Base-by-base conservation (phyloP, 768 basidiomycete species). In the Suillus weaverae region DNA sequence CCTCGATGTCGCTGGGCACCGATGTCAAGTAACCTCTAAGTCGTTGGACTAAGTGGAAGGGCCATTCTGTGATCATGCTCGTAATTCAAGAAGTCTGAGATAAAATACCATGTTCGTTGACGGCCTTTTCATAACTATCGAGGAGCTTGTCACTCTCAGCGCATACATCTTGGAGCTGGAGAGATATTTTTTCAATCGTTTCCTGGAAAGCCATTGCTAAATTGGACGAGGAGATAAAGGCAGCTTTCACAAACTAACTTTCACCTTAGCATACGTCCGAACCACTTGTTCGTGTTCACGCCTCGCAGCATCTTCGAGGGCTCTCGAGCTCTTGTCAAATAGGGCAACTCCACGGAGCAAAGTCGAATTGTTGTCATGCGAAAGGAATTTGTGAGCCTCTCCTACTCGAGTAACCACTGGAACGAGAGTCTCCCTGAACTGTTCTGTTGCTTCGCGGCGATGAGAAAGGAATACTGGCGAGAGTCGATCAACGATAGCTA, bases 321-420 rank as follows among this genome's bases (percentile, higher is more conserved):
- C 78, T 70, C 84, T 85, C 72, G 86, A 83, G 26, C 81, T 84
- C 20, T 81, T 80, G 70, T 89, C 83, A 74, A 89, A 85, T 7
- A 76, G 72, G 13, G 85, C 72, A 41, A 89, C 71, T 8, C 85
- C 87, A 4, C 73, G 73, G 1, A 71, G 67, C 33, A 74, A 74
- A 18, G 69, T 65, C 0, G 76, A 64, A 57, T 79, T 73, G 35
- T 78, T 70, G 69, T 79, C 70, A 38, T 72, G 66, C 32, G 77
- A 76, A 39, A 82, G 60, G 32, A 65, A 65, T 16, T 71, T 74
- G 67, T 82, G 81, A 61, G 77, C 70, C n/a, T 75, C 71, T 41
- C 72, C 75, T 60, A 80, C 75, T 66, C 70, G 74, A 5, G 73
- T 70, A 6, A 76, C 66, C 46, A 77, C 77, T 4, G 79, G 81